Percentiles rank a stretch among this genome's conserved stretches.
These are phyloP conservation scores for Penicillium canariense DNA, from an alignment of 495 filamentous ascomycete genomes.

Conservation along the genomic window DNA sequence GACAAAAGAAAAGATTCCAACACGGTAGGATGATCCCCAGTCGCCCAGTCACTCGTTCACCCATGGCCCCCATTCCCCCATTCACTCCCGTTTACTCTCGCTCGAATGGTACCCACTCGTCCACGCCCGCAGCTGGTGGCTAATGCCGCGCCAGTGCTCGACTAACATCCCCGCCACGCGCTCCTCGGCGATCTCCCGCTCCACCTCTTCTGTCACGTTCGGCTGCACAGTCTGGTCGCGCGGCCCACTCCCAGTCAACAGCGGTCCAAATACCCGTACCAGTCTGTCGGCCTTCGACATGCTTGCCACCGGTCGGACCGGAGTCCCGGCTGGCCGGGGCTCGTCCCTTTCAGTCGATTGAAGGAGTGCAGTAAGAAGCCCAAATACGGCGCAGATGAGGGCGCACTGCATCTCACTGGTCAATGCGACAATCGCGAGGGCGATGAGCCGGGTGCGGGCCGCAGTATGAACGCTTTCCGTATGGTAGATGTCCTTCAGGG, in stretches of 20 bases:
- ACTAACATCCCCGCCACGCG: constrained; percentile 35
- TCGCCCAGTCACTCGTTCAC: not conserved
- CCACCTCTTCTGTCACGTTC: constrained; percentile 14
- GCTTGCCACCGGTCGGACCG: constrained; percentile 20
- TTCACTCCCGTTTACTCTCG: not conserved
- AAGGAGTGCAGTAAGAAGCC: constrained; percentile 32
- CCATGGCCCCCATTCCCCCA: not conserved
- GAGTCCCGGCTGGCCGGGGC: constrained; percentile 12
- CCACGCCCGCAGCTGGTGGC: constrained; percentile 33
- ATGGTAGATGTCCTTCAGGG: constrained; percentile 59
- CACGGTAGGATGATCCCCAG: too few species aligned
- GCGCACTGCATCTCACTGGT: constrained; percentile 39
- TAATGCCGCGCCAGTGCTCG: constrained; percentile 34
- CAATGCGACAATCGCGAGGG: constrained; percentile 39
- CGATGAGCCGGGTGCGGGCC: constrained; percentile 29
- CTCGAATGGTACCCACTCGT: constrained; percentile 9
- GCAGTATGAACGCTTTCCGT: constrained; percentile 41
- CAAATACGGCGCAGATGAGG: constrained; percentile 43
- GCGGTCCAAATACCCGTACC: constrained; percentile 33
- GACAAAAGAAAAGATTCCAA: too few species aligned
- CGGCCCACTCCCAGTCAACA: constrained; percentile 24
- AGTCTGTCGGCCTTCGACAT: constrained; percentile 28
- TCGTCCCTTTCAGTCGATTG: constrained; percentile 22
- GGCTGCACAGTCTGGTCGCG: constrained; percentile 9
- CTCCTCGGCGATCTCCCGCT: constrained; percentile 32